Evolutionary conservation across 495 filamentous ascomycete genomes (phyloP).

Genomic region (Annulohypoxylon moriforme): DNA sequence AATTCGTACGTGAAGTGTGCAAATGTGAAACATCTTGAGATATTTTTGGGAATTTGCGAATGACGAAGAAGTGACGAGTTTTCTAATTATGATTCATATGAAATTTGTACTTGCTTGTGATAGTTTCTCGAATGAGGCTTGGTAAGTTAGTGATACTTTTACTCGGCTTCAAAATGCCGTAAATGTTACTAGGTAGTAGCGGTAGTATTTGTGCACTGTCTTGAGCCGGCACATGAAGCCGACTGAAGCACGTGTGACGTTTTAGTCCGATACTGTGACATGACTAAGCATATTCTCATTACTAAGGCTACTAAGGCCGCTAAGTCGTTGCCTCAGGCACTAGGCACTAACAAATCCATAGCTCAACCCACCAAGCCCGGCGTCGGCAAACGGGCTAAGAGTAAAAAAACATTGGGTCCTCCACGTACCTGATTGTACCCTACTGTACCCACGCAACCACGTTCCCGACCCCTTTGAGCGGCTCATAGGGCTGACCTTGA

Average conservation of each 20-base stretch:
- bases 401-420: constrained; percentile 30
- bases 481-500: constrained; percentile 51
- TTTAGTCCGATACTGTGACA: background rate
- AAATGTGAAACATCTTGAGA: background rate
- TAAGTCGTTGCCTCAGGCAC: constrained; percentile 26
- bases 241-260: background rate
- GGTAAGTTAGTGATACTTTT: no score
- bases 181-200: no score
- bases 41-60: background rate
- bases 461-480: constrained; percentile 37
- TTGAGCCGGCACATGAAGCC: background rate
- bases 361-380: constrained; percentile 2
- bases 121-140: background rate
- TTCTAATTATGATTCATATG: background rate
- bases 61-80: background rate
- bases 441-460: constrained; percentile 46
- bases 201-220: background rate
- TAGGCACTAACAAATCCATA: background rate
- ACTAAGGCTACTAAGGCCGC: background rate
- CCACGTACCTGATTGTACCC: constrained; percentile 16
- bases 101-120: background rate
- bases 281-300: background rate
- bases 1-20: background rate
- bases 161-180: no score
- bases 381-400: constrained; percentile 16